phyloP scores from a whole-genome alignment of 768 basidiomycete genomes.

The Boletus coccyginus region DNA sequence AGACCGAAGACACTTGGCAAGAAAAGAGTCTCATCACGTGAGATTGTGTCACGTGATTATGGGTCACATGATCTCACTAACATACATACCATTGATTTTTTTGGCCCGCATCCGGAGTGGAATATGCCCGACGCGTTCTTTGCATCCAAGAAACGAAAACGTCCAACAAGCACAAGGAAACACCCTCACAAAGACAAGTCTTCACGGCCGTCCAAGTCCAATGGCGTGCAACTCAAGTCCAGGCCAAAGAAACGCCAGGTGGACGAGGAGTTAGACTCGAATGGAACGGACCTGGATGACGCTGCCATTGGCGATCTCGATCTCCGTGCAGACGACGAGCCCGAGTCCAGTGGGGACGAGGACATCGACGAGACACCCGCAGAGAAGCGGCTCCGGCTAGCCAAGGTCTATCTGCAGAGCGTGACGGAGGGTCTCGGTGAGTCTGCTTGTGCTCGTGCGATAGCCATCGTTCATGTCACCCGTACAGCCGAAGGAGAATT shows the following conservation, averaged over 20 bases:
- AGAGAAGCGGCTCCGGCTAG: constrained; percentile 86
- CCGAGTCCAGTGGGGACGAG: constrained; percentile 72
- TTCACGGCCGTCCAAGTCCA: constrained; percentile 22
- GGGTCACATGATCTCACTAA: constrained; percentile 2
- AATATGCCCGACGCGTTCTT: constrained; percentile 86
- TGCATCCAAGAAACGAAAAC: constrained; percentile 63
- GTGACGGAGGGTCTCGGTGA: constrained; percentile 73
- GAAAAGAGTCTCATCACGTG: neutral
- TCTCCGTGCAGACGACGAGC: constrained; percentile 55
- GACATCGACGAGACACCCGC: constrained; percentile 89
- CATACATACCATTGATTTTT: constrained; percentile 19
- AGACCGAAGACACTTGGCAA: neutral
- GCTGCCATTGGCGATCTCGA: constrained; percentile 71
- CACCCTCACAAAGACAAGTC: constrained; percentile 10
- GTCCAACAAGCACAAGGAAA: constrained; percentile 33
- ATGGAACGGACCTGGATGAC: constrained; percentile 54
- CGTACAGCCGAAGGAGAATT: constrained; percentile 75
- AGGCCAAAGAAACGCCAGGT: constrained; percentile 23
- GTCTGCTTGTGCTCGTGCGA: constrained; percentile 21
- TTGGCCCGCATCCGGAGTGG: neutral
- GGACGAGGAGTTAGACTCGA: constrained; percentile 70
- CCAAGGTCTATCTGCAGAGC: constrained; percentile 84
- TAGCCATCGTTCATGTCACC: neutral
- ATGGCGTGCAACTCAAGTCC: constrained; percentile 13
- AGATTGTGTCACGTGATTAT: neutral